phyloP scores from a whole-genome alignment of 1,284 basidiomycete species.

The Marasmius fiardii region DNA sequence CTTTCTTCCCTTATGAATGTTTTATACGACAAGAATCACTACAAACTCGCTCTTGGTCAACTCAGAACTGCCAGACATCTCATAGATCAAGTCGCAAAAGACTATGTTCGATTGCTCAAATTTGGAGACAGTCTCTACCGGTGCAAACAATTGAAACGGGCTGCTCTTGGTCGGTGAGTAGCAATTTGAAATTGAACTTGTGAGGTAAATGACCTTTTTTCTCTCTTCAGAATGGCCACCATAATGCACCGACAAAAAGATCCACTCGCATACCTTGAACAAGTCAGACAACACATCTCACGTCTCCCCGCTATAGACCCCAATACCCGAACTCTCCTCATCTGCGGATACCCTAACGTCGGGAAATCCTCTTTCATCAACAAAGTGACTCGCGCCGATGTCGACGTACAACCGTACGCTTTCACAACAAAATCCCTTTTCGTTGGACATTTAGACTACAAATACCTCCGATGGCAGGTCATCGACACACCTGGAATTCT shows the following conservation, averaged over 20 bases:
- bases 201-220: background rate
- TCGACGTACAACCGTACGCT: conserved; percentile 96
- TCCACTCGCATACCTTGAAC: conserved; percentile 92
- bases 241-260: conserved; percentile 98
- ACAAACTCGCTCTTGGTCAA: conserved; percentile 95
- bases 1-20: conserved; percentile 93
- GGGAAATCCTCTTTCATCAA: conserved; percentile 98
- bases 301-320: conserved; percentile 96
- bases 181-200: background rate
- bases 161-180: conserved; percentile 86
- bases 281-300: conserved; percentile 95
- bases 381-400: conserved; percentile 96
- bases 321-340: conserved; percentile 92
- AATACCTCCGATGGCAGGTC: conserved; percentile 96
- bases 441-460: conserved; percentile 95
- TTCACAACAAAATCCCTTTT: conserved; percentile 98
- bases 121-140: conserved; percentile 95
- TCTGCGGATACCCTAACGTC: conserved; percentile 97
- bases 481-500: conserved; percentile 94
- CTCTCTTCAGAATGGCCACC: conserved; percentile 78
- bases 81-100: conserved; percentile 93
- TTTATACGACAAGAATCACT: conserved; percentile 98
- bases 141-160: conserved; percentile 95
- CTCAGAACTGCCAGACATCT: conserved; percentile 91
- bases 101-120: conserved; percentile 92